A percentile compares a stretch with the other conserved stretches of the same genome.
Conservation (phyloP, 805 yeast genomes). For the Scheffersomyces ergatensis region DNA sequence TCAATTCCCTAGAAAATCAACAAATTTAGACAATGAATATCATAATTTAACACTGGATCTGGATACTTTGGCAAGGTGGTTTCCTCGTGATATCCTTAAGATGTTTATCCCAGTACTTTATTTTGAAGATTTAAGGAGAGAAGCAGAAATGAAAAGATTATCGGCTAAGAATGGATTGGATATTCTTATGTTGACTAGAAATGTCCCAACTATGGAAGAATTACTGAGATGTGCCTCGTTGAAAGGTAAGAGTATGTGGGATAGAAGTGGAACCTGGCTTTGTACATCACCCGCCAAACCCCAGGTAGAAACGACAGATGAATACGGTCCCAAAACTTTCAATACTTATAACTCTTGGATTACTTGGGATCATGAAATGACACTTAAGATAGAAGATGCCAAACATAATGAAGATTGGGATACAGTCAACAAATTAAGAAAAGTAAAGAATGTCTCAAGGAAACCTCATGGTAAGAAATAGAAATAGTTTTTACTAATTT, state of each 20-base stretch:
- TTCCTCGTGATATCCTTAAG: conserved; percentile 14
- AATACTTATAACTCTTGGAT: conserved; percentile 16
- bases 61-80: conserved; percentile 16
- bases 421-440: background rate
- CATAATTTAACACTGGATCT: conserved; percentile 11
- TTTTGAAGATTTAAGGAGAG: conserved; percentile 14
- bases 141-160: conserved; percentile 7
- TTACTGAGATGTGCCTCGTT: conserved; percentile 7
- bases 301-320: conserved; percentile 5
- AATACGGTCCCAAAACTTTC: conserved; percentile 12
- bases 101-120: conserved; percentile 16
- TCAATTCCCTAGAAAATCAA: conserved; percentile 16
- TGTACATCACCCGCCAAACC: conserved; percentile 12
- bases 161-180: conserved; percentile 3
- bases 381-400: conserved; percentile 6
- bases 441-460: background rate
- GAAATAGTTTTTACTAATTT: background rate
- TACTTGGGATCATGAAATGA: conserved; percentile 12
- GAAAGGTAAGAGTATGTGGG: conserved; percentile 15
- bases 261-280: conserved; percentile 16
- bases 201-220: conserved; percentile 16
- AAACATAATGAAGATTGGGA: conserved; percentile 1
- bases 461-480: background rate
- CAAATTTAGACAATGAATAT: conserved; percentile 15
- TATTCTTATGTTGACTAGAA: conserved; percentile 9